Evolutionary conservation across 805 yeast genomes (phyloP), one percentile per base, ranked within the genome.

Genomic region (Cyberlindnera bimundalis): DNA sequence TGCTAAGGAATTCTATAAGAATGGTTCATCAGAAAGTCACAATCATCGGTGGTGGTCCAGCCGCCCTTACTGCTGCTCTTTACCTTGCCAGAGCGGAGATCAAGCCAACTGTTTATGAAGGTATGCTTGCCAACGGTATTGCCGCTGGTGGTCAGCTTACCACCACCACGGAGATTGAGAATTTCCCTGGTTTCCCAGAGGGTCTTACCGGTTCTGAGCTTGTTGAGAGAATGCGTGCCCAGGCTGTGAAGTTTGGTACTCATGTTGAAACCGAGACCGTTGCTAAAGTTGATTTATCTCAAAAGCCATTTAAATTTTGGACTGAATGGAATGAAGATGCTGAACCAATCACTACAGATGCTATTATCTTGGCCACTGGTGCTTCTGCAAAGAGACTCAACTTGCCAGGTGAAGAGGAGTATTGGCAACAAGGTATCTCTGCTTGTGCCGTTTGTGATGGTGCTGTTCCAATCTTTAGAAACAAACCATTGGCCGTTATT

Each of bases 401-500:
- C 62, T 72, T 93, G 47, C 96, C 97, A 45, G 99, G 99, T 57
- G 99, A 93, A 72, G 98, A 93, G 53, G 76, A 77, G 26, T 93
- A 93, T 78, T 93, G 99, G 99, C 99, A 93, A 74, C 84, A 84
- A 65, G 99, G 99, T 66, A 93, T 93, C 53, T 86, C 96, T 54
- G 99, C 99, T 14, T 93, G 99, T 74, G 99, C 99, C 29, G 99
- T 93, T 48, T 93, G 99, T 71, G 99, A 93, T 64, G 99, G 99
- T 68, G 99, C 99, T 25, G 95, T 93, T 36, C 99, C 99, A 56
- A 90, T 93, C 56, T 93, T 93, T 74, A 86, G 98, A 76, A 85
- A 93, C 75, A 85, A 89, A 69, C 98, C 99, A 29, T 78, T 93
- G 63, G 98, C 96, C 19, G 99, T 93, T 43, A 73, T 93, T 53